Percentiles rank a stretch among this genome's conserved stretches.
These are phyloP conservation scores for Saksenaea vasiformis DNA, from an alignment of 371 early-diverging fungal genomes.

Conservation along the genomic window DNA sequence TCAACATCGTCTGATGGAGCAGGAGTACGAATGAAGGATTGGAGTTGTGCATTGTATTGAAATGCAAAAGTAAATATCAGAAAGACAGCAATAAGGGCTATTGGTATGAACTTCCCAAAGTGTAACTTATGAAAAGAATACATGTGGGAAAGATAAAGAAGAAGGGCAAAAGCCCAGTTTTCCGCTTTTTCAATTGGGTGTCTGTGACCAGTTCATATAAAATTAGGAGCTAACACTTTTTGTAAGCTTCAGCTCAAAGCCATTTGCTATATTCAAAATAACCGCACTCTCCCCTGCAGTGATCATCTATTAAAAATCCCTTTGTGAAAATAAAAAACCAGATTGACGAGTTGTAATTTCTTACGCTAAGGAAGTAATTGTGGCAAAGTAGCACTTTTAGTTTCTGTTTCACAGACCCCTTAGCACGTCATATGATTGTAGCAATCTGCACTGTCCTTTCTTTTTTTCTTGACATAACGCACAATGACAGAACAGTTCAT, in stretches of 20 bases:
- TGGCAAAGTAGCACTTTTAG: not conserved
- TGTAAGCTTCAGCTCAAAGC: too few relatives aligned
- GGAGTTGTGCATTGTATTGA: not conserved
- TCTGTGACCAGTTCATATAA: not conserved
- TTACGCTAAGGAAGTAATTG: not conserved
- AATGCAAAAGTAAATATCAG: not conserved
- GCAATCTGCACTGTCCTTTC: not conserved
- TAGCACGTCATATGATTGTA: not conserved
- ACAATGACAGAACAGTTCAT: conserved; percentile 25
- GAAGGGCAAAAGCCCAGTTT: not conserved
- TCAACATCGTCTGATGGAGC: not conserved
- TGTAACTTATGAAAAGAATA: not conserved
- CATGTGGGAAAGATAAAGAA: not conserved
- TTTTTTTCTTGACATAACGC: not conserved
- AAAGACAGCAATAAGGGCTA: not conserved
- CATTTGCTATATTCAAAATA: not conserved
- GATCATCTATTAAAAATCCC: not conserved
- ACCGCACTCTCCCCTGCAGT: not conserved
- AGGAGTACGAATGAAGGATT: not conserved
- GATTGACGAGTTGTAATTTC: not conserved
- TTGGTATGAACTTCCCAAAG: not conserved
- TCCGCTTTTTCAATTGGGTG: not conserved
- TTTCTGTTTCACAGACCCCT: not conserved
- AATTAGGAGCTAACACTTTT: not conserved
- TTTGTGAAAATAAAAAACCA: not conserved